A percentile compares a stretch with the other conserved stretches of the same genome.
Conservation (phyloP, 192 early-diverging fungal species). For the Coemansia sp. region DNA sequence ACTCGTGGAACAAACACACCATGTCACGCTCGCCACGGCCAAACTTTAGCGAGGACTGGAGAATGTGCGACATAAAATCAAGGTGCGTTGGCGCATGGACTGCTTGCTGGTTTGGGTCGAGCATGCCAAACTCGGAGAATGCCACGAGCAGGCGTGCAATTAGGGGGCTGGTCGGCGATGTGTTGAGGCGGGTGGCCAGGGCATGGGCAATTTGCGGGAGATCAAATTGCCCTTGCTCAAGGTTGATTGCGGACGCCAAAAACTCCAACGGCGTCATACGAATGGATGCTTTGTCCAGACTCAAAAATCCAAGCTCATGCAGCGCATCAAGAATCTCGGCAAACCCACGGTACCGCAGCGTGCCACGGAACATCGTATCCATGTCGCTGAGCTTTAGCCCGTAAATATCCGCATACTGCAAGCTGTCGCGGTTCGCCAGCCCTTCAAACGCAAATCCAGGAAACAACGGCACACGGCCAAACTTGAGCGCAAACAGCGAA, state of each 20-base stretch:
- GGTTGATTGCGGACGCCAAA: slow-evolving; percentile 14
- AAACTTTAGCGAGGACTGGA: slow-evolving; percentile 79
- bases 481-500: slow-evolving; percentile 67
- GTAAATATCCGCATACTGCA: slow-evolving; percentile 85
- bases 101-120: not conserved
- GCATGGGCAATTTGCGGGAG: not conserved
- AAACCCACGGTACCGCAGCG: slow-evolving; percentile 89
- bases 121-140: slow-evolving; percentile 58
- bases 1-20: slow-evolving; percentile 93
- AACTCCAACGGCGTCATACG: slow-evolving; percentile 18
- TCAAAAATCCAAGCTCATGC: slow-evolving; percentile 75
- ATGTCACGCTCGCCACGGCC: slow-evolving; percentile 82
- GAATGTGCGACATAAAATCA: slow-evolving; percentile 80
- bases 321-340: slow-evolving; percentile 82
- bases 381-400: slow-evolving; percentile 70
- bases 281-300: slow-evolving; percentile 43
- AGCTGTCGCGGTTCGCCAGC: slow-evolving; percentile 90
- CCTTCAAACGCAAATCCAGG: slow-evolving; percentile 92
- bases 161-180: slow-evolving; percentile 35
- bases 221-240: not conserved
- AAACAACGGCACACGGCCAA: slow-evolving; percentile 75
- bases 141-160: slow-evolving; percentile 58
- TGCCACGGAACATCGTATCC: slow-evolving; percentile 94
- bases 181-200: slow-evolving; percentile 8
- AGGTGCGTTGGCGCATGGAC: slow-evolving; percentile 59